Evolutionary conservation across 164 flowering plant genomes (phyloP).

Genomic region (Euptelea pleiosperma): DNA sequence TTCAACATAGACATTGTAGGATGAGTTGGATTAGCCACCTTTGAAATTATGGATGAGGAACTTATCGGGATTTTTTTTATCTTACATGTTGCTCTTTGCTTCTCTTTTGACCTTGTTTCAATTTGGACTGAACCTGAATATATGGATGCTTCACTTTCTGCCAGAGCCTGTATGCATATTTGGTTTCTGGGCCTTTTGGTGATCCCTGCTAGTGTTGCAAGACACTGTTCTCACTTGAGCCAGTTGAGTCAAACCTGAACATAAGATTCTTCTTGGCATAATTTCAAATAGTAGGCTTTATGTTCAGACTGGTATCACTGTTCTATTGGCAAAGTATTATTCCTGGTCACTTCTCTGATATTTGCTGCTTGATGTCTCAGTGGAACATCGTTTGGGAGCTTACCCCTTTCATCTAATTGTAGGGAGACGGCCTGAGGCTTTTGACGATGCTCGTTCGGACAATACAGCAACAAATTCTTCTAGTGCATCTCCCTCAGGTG

Average conservation of each 20-base stretch:
- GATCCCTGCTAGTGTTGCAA: neutral
- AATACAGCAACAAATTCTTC: slow-evolving; percentile 30
- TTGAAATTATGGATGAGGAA: too few relatives aligned
- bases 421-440: slow-evolving; percentile 59
- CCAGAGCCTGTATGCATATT: neutral
- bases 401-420: slow-evolving; percentile 17
- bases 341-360: neutral
- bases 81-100: neutral
- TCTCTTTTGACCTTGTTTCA: neutral
- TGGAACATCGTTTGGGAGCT: slow-evolving; percentile 5
- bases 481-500: slow-evolving; percentile 41
- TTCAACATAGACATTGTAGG: too few relatives aligned
- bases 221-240: neutral
- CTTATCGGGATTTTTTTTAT: too few relatives aligned
- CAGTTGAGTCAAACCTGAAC: neutral
- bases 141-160: neutral
- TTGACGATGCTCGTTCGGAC: slow-evolving; percentile 61
- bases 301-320: too few relatives aligned
- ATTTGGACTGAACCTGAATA: neutral
- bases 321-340: neutral
- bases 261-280: too few relatives aligned
- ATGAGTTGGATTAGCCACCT: too few relatives aligned
- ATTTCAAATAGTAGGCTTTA: too few relatives aligned
- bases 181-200: neutral
- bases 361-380: neutral